Conservation (phyloP, 1,139 yeast genomes). For the Debaryomycetaceae sp. region DNA sequence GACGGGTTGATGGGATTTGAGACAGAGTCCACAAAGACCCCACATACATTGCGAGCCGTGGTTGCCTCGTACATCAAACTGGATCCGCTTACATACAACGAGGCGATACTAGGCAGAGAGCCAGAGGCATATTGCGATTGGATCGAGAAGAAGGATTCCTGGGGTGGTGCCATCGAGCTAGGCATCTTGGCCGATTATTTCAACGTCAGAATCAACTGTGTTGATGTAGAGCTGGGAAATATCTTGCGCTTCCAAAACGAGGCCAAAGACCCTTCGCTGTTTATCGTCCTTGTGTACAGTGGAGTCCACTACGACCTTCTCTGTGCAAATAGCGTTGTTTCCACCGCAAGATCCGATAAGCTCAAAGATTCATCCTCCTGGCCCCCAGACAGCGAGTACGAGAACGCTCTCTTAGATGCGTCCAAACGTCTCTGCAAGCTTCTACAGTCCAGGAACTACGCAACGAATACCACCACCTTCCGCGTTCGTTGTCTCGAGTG, state of each 20-base stretch:
- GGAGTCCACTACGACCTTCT: constrained; percentile 79
- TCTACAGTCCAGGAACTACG: constrained; percentile 53
- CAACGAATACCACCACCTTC: constrained; percentile 66
- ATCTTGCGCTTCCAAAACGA: constrained; percentile 52
- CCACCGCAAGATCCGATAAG: constrained; percentile 17
- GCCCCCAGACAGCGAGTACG: constrained; percentile 21
- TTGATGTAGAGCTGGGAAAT: constrained; percentile 66
- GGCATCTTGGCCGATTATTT: constrained; percentile 59
- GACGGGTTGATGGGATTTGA: constrained; percentile 22
- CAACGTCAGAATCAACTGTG: constrained; percentile 52
- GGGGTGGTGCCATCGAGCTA: constrained; percentile 89
- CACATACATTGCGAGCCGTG: constrained; percentile 41
- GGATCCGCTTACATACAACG: constrained; percentile 48
- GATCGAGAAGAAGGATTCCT: constrained; percentile 59
- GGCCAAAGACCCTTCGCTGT: constrained; percentile 29
- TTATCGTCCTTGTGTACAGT: constrained; percentile 56
- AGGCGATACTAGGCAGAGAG: constrained; percentile 57
- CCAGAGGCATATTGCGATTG: constrained; percentile 53
- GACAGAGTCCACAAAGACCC: constrained; percentile 20
- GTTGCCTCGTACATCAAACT: constrained; percentile 44
- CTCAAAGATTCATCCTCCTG: constrained; percentile 39
- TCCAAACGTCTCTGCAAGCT: constrained; percentile 39
- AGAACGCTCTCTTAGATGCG: constrained; percentile 30
- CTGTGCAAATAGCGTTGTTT: constrained; percentile 32
- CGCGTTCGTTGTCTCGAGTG: constrained; percentile 59